phyloP scores from a whole-genome alignment of 208 protist genomes.

The Leishmania tropica region DNA sequence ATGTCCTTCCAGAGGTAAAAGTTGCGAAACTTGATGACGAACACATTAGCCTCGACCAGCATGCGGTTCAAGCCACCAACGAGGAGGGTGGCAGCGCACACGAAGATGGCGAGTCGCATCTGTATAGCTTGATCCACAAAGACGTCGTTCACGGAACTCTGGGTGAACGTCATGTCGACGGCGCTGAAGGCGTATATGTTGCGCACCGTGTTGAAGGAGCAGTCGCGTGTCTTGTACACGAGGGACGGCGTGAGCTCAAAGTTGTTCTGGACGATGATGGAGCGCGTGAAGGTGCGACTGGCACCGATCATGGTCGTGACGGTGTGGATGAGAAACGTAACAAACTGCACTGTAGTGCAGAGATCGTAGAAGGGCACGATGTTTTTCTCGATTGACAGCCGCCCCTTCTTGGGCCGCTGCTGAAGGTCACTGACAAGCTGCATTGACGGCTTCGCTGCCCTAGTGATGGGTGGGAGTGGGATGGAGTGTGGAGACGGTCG shows the following conservation, averaged over 20 bases:
- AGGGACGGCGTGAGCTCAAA: constrained; percentile 47
- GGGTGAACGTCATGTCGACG: constrained; percentile 49
- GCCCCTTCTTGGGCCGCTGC: constrained; percentile 65
- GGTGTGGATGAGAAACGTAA: constrained; percentile 58
- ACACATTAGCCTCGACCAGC: constrained; percentile 67
- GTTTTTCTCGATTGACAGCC: constrained; percentile 62
- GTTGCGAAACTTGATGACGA: constrained; percentile 61
- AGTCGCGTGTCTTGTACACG: constrained; percentile 47
- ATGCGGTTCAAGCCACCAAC: constrained; percentile 59
- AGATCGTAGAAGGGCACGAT: constrained; percentile 64
- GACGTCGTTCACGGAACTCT: constrained; percentile 48
- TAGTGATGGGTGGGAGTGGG: not conserved
- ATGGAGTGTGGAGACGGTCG: not conserved
- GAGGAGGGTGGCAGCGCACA: constrained; percentile 45
- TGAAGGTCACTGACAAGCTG: constrained; percentile 81
- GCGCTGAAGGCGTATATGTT: constrained; percentile 61
- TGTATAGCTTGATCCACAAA: constrained; percentile 74
- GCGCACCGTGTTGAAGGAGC: constrained; percentile 44
- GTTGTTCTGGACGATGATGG: constrained; percentile 42
- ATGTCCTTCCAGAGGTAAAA: constrained; percentile 79
- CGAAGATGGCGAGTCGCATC: constrained; percentile 68
- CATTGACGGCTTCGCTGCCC: constrained; percentile 32
- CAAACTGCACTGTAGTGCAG: constrained; percentile 58
- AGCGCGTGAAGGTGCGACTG: constrained; percentile 52
- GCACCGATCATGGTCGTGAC: constrained; percentile 42